phyloP scores from a whole-genome alignment of 805 yeast species.

The Saccharomycopsis guyanensis region DNA sequence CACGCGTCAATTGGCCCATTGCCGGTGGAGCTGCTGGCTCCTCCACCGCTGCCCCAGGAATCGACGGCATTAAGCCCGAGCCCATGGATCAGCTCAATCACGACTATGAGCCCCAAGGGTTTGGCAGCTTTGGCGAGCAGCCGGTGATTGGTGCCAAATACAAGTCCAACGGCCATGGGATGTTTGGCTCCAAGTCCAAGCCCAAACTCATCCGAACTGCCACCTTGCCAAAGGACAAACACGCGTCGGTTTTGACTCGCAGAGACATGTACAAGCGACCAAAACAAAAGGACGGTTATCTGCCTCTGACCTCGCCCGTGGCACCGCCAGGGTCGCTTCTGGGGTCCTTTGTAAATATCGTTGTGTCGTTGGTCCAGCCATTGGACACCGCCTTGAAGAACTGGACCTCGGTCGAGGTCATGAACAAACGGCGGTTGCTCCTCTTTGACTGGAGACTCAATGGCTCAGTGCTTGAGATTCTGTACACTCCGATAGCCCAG shows the following conservation, averaged over 20 bases:
- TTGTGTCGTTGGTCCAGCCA: constrained; percentile 2
- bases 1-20: background rate
- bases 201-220: background rate
- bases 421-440: constrained; percentile 40
- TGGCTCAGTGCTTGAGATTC: constrained; percentile 21
- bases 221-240: background rate
- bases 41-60: background rate
- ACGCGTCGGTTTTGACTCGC: background rate
- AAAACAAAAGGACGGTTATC: too few species aligned
- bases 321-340: background rate
- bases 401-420: constrained; percentile 42
- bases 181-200: background rate
- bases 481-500: constrained; percentile 32
- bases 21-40: background rate
- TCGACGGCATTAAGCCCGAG: background rate
- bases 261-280: too few species aligned
- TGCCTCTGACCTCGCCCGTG: background rate
- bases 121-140: too few species aligned
- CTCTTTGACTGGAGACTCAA: constrained; percentile 31
- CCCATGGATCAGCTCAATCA: too few species aligned
- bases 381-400: constrained; percentile 31
- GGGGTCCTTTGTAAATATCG: background rate
- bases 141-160: background rate
- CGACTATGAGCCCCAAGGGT: background rate
- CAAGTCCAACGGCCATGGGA: background rate